Conservation (phyloP, 2,329 filamentous ascomycete species). For the Meredithiella fracta region DNA sequence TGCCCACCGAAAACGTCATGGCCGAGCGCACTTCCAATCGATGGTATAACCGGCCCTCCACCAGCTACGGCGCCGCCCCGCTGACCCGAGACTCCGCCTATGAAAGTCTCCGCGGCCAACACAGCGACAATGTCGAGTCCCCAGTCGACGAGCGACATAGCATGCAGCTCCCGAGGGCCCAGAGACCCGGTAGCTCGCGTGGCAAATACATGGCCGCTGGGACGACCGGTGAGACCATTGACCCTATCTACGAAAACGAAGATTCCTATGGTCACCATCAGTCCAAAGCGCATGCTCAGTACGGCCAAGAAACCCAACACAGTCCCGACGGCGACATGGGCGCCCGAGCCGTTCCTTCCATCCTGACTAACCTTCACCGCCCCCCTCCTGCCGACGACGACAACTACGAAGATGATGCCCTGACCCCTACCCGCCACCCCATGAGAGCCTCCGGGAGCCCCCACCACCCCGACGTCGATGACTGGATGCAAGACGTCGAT, state of each 20-base stretch:
- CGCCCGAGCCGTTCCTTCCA: not conserved
- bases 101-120: conserved; percentile 29
- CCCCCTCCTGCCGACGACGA: conserved; percentile 11
- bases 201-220: conserved; percentile 16
- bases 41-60: conserved; percentile 18
- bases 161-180: conserved; percentile 11
- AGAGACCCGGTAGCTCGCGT: conserved; percentile 10
- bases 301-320: not conserved
- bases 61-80: not conserved
- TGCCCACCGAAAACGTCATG: conserved; percentile 19
- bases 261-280: conserved; percentile 23
- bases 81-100: conserved; percentile 16
- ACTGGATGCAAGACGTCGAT: conserved; percentile 41
- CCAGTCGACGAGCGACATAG: conserved; percentile 17
- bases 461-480: conserved; percentile 36
- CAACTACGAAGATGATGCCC: not conserved
- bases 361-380: conserved; percentile 8
- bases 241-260: conserved; percentile 43
- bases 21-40: conserved; percentile 24
- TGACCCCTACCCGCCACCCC: not conserved
- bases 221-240: conserved; percentile 25
- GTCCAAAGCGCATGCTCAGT: not conserved
- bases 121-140: conserved; percentile 21
- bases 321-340: conserved; percentile 10
- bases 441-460: not conserved